phyloP scores from a whole-genome alignment of 2,329 filamentous ascomycete genomes.

The Bipolaris zeicola region DNA sequence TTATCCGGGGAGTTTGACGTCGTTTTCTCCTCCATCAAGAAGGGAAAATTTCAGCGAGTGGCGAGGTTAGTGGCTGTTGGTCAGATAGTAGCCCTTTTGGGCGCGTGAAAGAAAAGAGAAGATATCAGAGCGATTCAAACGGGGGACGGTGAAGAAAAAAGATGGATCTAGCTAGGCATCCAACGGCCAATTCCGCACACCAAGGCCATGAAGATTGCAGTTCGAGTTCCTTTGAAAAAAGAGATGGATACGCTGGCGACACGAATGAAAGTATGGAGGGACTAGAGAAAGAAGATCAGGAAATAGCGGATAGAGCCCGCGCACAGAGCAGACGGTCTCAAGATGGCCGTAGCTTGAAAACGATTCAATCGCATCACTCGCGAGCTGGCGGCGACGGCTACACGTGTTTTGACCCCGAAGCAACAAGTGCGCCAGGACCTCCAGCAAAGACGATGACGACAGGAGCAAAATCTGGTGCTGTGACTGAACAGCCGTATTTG shows the following conservation, averaged over 20 bases:
- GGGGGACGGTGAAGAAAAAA: neutral
- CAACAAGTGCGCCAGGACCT: constrained; percentile 7
- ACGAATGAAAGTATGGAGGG: constrained; percentile 18
- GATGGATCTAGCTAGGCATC: neutral
- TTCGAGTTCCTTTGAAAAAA: constrained; percentile 24
- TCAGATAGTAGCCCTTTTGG: neutral
- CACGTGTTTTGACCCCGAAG: constrained; percentile 41
- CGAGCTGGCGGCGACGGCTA: constrained; percentile 48
- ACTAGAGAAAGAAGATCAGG: neutral
- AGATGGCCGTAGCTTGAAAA: constrained; percentile 23
- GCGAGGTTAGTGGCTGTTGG: neutral
- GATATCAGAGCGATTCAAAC: neutral
- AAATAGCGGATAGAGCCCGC: constrained; percentile 4
- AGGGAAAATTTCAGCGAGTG: neutral
- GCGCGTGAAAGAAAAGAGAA: neutral
- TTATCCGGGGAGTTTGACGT: no score
- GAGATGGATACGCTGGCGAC: constrained; percentile 5
- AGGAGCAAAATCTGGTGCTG: constrained; percentile 25
- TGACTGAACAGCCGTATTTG: constrained; percentile 60
- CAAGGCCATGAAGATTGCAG: constrained; percentile 13
- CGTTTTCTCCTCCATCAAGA: no score
- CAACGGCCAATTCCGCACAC: constrained; percentile 12
- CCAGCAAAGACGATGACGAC: constrained; percentile 15
- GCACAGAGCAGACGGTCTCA: constrained; percentile 22
- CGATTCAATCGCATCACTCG: constrained; percentile 41